A percentile compares a stretch with the other conserved stretches of the same genome.
phyloP scores from a whole-genome alignment of 345 rosid species.

The Salix koriyanagi region DNA sequence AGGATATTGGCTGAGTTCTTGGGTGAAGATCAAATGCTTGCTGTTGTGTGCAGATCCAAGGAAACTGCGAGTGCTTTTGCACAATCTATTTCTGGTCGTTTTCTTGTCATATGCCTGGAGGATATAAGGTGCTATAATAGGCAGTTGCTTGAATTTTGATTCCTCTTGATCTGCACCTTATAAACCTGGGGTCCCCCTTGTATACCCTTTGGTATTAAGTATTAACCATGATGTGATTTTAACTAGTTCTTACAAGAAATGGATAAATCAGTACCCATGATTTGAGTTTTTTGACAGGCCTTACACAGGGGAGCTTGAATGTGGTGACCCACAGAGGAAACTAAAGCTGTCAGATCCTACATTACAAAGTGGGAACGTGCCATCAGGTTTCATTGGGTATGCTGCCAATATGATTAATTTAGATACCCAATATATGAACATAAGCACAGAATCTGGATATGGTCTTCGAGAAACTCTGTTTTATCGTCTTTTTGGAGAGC shows the following conservation, averaged over 20 bases:
- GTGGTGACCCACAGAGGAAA: constrained; percentile 37
- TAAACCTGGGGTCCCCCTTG: background rate
- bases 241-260: background rate
- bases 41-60: constrained; percentile 52
- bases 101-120: constrained; percentile 48
- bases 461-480: constrained; percentile 63
- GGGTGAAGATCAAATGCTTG: constrained; percentile 67
- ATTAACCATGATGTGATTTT: background rate
- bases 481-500: constrained; percentile 40
- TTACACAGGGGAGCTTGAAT: constrained; percentile 22
- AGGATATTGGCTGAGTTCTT: constrained; percentile 58
- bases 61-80: constrained; percentile 33
- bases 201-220: background rate
- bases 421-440: constrained; percentile 15
- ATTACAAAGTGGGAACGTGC: constrained; percentile 30
- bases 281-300: constrained; percentile 23
- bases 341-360: constrained; percentile 43
- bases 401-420: constrained; percentile 61
- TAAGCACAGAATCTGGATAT: constrained; percentile 25
- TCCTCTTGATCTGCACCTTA: no score
- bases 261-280: no score
- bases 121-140: constrained; percentile 34
- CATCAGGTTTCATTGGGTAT: constrained; percentile 56
- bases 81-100: constrained; percentile 39
- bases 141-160: background rate